Evolutionary conservation across 805 yeast species (phyloP).

Genomic region (Clavispora phyllophila): DNA sequence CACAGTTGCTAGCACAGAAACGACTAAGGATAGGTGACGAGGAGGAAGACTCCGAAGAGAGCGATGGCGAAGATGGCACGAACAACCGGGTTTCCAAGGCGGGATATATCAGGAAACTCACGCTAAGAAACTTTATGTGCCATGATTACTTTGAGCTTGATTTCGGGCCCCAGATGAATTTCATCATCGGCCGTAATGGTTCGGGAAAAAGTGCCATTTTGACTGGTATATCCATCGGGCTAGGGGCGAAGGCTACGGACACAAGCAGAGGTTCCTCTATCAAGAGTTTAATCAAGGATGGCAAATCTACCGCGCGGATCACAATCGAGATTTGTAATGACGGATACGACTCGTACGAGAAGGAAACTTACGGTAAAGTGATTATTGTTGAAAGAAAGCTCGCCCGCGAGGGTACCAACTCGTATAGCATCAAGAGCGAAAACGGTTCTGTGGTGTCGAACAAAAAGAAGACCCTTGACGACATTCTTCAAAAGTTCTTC

Average conservation of each 20-base stretch:
- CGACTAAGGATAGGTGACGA: slow-evolving; percentile 7
- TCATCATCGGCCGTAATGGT: slow-evolving; percentile 87
- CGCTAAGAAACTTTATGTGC: slow-evolving; percentile 79
- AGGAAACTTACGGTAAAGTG: slow-evolving; percentile 59
- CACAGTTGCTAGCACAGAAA: slow-evolving; percentile 15
- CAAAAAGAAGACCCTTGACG: slow-evolving; percentile 61
- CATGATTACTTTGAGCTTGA: slow-evolving; percentile 74
- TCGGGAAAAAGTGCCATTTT: slow-evolving; percentile 86
- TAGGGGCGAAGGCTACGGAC: slow-evolving; percentile 83
- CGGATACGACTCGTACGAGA: slow-evolving; percentile 62
- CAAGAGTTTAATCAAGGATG: slow-evolving; percentile 70
- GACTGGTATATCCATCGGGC: slow-evolving; percentile 80
- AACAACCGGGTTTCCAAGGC: slow-evolving; percentile 36
- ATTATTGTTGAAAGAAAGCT: slow-evolving; percentile 69
- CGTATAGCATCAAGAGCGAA: slow-evolving; percentile 53
- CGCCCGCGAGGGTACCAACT: slow-evolving; percentile 44
- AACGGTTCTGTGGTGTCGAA: slow-evolving; percentile 49
- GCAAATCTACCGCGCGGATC: slow-evolving; percentile 63
- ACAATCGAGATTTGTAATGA: slow-evolving; percentile 59
- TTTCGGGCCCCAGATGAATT: slow-evolving; percentile 76
- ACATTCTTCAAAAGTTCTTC: slow-evolving; percentile 63
- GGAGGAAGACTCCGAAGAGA: slow-evolving; percentile 12
- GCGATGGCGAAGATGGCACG: slow-evolving; percentile 12
- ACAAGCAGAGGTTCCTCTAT: slow-evolving; percentile 80
- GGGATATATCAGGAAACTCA: slow-evolving; percentile 64